A percentile compares a stretch with the other conserved stretches of the same genome.
phyloP scores from a whole-genome alignment of 164 flowering plant species.

The Taxillus chinensis region DNA sequence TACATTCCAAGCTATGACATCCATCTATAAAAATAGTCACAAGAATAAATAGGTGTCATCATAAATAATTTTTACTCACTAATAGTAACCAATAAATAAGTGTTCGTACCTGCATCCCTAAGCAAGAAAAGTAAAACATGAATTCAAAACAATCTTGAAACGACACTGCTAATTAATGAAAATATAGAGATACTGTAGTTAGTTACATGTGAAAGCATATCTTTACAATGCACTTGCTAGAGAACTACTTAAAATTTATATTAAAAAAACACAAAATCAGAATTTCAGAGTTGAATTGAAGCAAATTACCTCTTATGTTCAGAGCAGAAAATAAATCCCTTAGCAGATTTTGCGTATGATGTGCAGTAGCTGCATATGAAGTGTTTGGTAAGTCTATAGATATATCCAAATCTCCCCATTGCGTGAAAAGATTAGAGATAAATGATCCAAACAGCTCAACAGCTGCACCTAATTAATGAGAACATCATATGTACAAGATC shows the following conservation, averaged over 20 bases:
- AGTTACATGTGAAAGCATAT: no score
- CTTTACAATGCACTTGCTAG: no score
- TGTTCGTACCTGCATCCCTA: no score
- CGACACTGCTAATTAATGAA: no score
- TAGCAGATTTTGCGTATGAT: constrained; percentile 37
- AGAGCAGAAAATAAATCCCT: constrained; percentile 38
- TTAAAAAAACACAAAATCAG: background rate
- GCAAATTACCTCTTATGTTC: constrained; percentile 36
- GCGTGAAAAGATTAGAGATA: constrained; percentile 75
- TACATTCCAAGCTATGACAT: constrained; percentile 27
- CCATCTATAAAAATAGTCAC: constrained; percentile 34
- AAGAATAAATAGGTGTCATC: no score
- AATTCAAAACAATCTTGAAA: no score
- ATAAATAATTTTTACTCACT: no score
- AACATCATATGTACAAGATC: no score
- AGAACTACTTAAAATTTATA: no score
- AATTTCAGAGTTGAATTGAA: background rate
- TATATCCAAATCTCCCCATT: constrained; percentile 85
- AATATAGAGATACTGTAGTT: no score
- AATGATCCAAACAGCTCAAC: constrained; percentile 95
- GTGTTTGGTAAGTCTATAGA: constrained; percentile 53
- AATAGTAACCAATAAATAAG: no score
- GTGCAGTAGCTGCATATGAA: constrained; percentile 35
- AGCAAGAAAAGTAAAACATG: no score
- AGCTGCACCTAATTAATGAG: constrained; percentile 46